Conservation (phyloP, 2,329 filamentous ascomycete genomes). For the Aureobasidium pullulans region DNA sequence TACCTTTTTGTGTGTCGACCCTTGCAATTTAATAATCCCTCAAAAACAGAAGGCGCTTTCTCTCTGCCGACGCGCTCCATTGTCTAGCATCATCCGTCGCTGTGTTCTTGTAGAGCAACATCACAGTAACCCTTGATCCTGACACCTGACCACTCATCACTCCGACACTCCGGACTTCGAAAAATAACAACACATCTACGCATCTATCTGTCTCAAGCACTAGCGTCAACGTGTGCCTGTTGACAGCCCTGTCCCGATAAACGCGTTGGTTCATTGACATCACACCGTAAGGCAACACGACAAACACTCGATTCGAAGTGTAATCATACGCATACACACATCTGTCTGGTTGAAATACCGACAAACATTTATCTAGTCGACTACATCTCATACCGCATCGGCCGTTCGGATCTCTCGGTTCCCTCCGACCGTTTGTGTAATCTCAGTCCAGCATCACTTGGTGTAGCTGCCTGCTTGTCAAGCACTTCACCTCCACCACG, state of each 20-base stretch:
- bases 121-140: slow-evolving; percentile 5
- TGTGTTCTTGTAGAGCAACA: slow-evolving; percentile 11
- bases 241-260: slow-evolving; percentile 1
- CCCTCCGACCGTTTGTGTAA: slow-evolving; percentile 8
- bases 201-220: slow-evolving; percentile 7
- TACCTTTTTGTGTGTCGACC: slow-evolving; percentile 2
- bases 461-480: slow-evolving; percentile 15
- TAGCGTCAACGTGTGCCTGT: slow-evolving; percentile 12
- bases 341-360: slow-evolving; percentile 12
- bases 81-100: not conserved
- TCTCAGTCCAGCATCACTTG: slow-evolving; percentile 5
- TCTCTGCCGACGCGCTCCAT: not conserved
- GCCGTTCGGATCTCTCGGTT: not conserved
- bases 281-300: slow-evolving; percentile 6
- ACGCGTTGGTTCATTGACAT: slow-evolving; percentile 11
- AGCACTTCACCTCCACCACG: not conserved
- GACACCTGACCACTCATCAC: slow-evolving; percentile 8
- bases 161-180: not conserved
- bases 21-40: slow-evolving; percentile 8
- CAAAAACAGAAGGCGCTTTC: not conserved
- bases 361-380: slow-evolving; percentile 10
- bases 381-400: not conserved
- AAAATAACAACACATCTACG: not conserved
- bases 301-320: not conserved
- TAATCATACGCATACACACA: not conserved